A percentile compares a stretch with the other conserved stretches of the same genome.
phyloP scores from a whole-genome alignment of 2,329 filamentous ascomycete species.

The Calonectria pteridis region DNA sequence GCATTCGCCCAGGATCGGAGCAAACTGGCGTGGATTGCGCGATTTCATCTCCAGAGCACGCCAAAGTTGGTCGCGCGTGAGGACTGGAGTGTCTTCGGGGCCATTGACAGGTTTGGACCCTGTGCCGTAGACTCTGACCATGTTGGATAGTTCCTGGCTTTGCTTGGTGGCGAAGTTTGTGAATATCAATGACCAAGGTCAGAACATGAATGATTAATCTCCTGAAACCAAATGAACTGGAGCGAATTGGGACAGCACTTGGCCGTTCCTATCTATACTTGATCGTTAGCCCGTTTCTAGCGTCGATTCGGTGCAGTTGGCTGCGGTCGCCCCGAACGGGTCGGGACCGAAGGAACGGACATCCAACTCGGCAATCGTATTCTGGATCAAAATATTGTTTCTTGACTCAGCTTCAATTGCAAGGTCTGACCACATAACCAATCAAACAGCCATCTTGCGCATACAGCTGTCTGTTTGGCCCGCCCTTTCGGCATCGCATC shows the following conservation, averaged over 20 bases:
- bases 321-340: background rate
- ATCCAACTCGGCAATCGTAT: background rate
- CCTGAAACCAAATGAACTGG: background rate
- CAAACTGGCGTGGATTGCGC: background rate
- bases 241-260: background rate
- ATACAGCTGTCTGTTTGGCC: background rate
- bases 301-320: background rate
- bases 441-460: background rate
- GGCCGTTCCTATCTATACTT: background rate
- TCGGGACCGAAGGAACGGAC: background rate
- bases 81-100: background rate
- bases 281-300: background rate
- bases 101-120: background rate
- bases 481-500: background rate
- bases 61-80: background rate
- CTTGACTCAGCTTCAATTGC: background rate
- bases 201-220: background rate
- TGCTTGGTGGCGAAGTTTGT: too few species aligned
- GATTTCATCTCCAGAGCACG: background rate
- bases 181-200: background rate
- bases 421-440: background rate
- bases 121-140: constrained; percentile 1
- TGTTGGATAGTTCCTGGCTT: background rate
- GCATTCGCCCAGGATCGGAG: background rate
- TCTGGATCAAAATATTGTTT: background rate